Percentiles rank a stretch among this genome's conserved stretches.
Conservation (phyloP, 2,329 filamentous ascomycete species). For the Emergomyces orientalis region DNA sequence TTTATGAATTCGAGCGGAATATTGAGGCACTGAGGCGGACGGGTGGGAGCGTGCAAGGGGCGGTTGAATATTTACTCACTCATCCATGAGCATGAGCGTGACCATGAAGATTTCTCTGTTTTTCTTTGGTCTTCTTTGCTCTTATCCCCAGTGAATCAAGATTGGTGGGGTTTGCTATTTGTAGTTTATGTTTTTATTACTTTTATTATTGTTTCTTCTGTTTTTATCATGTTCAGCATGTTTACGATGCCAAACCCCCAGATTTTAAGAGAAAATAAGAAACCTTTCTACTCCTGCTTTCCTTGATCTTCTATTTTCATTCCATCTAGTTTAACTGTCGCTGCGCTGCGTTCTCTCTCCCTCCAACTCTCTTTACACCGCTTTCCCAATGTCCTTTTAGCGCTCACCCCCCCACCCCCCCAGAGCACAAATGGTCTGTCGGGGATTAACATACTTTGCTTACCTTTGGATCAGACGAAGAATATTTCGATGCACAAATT, state of each 20-base stretch:
- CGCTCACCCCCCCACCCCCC: no score
- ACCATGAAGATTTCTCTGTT: not conserved
- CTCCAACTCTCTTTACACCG: not conserved
- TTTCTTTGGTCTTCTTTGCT: not conserved
- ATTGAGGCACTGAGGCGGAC: constrained; percentile 77
- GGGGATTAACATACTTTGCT: no score
- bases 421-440: no score
- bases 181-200: not conserved
- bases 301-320: not conserved
- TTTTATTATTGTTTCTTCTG: not conserved
- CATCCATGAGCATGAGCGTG: constrained; percentile 18
- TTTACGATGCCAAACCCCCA: not conserved
- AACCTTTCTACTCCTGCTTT: not conserved
- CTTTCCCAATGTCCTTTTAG: not conserved
- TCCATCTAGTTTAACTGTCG: not conserved
- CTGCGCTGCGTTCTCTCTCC: not conserved
- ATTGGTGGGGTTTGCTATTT: not conserved
- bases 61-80: constrained; percentile 34
- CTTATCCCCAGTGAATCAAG: not conserved
- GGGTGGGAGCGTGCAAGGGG: constrained; percentile 89
- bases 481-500: no score
- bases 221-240: not conserved
- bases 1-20: constrained; percentile 92
- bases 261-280: not conserved
- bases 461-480: no score